These are phyloP conservation scores for Hansfordia pulvinata DNA, from an alignment of 2,329 filamentous ascomycete species.

Conservation along the genomic window DNA sequence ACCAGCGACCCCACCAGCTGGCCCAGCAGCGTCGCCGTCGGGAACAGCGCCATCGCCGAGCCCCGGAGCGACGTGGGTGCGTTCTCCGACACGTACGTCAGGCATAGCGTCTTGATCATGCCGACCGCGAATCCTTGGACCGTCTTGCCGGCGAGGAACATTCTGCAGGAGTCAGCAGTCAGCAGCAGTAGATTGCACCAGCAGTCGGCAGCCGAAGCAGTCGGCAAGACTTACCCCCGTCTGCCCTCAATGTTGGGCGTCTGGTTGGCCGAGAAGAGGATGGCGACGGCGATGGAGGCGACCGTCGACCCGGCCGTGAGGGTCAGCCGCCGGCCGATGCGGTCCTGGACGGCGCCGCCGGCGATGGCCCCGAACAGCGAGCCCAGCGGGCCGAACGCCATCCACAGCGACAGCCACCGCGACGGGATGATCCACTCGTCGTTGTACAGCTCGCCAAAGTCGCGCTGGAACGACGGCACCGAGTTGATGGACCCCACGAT, in stretches of 20 bases:
- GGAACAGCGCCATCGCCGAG: slow-evolving; percentile 31
- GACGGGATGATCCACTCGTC: slow-evolving; percentile 23
- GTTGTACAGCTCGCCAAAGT: slow-evolving; percentile 19
- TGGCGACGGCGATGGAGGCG: slow-evolving; percentile 21
- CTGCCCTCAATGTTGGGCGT: slow-evolving; percentile 9
- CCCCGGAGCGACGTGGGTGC: slow-evolving; percentile 29
- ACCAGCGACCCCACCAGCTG: slow-evolving; percentile 30
- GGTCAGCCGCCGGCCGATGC: slow-evolving; percentile 20
- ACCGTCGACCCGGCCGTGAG: slow-evolving; percentile 21
- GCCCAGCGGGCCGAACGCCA: slow-evolving; percentile 22
- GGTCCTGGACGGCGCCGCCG: slow-evolving; percentile 25
- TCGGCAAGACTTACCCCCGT: too few relatives aligned
- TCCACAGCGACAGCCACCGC: slow-evolving; percentile 30
- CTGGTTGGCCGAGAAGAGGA: slow-evolving; percentile 18
- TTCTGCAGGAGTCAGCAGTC: slow-evolving; percentile 15
- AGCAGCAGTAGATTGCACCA: too few relatives aligned
- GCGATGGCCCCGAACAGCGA: slow-evolving; percentile 21
- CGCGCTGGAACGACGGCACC: slow-evolving; percentile 5
- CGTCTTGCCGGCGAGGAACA: slow-evolving; percentile 30
- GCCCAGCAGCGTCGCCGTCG: slow-evolving; percentile 32
- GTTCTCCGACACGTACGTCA: slow-evolving; percentile 38
- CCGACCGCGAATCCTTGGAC: slow-evolving; percentile 30
- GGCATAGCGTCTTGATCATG: slow-evolving; percentile 24
- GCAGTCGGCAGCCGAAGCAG: slow-evolving; percentile 11
- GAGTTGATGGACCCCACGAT: slow-evolving; percentile 3